A percentile compares a stretch with the other conserved stretches of the same genome.
phyloP scores from a whole-genome alignment of 2,329 filamentous ascomycete species.

The Monosporascus sp. region DNA sequence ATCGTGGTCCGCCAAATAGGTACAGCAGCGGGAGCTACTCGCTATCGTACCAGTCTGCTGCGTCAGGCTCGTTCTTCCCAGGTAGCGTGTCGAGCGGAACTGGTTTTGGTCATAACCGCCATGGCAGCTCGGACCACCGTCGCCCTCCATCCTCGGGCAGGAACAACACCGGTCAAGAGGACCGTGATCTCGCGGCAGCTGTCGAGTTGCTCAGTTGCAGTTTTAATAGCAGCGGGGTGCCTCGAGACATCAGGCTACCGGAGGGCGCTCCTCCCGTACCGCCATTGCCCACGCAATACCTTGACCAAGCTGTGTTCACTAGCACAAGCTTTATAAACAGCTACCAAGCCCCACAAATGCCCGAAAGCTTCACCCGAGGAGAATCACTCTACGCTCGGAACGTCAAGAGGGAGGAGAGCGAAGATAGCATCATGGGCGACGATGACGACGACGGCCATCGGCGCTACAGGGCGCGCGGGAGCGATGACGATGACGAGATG shows the following conservation, averaged over 20 bases:
- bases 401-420: constrained; percentile 63
- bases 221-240: constrained; percentile 70
- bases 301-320: constrained; percentile 58
- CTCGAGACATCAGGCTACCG: constrained; percentile 59
- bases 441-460: constrained; percentile 52
- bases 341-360: constrained; percentile 52
- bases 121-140: constrained; percentile 64
- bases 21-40: constrained; percentile 59
- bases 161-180: constrained; percentile 72
- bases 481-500: constrained; percentile 89
- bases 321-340: constrained; percentile 59
- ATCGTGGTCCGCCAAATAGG: constrained; percentile 49
- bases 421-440: constrained; percentile 60
- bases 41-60: constrained; percentile 74
- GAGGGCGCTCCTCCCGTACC: constrained; percentile 82
- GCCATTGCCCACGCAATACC: constrained; percentile 75
- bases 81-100: constrained; percentile 48
- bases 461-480: constrained; percentile 54
- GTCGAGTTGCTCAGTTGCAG: constrained; percentile 89
- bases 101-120: constrained; percentile 57
- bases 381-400: constrained; percentile 51
- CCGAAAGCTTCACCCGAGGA: constrained; percentile 62
- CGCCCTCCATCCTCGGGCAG: constrained; percentile 76
- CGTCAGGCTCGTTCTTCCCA: constrained; percentile 48
- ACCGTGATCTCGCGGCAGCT: constrained; percentile 82